Conservation (phyloP, 73 alveolate species). For the Stentor roeselii region DNA sequence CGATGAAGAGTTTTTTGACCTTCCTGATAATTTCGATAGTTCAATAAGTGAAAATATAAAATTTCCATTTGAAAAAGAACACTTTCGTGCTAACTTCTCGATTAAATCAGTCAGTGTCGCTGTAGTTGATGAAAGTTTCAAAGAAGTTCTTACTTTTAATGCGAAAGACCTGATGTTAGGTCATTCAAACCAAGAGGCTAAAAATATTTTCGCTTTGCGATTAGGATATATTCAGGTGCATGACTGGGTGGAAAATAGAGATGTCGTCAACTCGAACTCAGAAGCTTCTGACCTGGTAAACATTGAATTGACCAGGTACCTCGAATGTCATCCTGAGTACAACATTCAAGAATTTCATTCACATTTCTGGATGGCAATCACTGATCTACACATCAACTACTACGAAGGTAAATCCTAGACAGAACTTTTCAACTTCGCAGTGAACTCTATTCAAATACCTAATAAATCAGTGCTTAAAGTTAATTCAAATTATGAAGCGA, state of each 20-base stretch:
- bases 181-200: neutral
- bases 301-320: neutral
- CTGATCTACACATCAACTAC: neutral
- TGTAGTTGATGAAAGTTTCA: neutral
- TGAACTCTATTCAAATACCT: neutral
- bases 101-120: neutral
- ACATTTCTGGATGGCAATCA: neutral
- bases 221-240: neutral
- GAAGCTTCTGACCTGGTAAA: neutral
- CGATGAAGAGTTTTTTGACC: constrained; percentile 28
- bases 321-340: constrained; percentile 19
- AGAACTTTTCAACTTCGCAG: neutral
- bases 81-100: neutral
- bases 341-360: neutral
- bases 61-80: constrained; percentile 17
- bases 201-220: neutral
- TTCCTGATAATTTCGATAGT: neutral
- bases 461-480: neutral
- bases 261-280: neutral
- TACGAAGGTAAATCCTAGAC: neutral
- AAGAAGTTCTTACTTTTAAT: neutral
- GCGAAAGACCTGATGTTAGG: neutral
- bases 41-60: neutral
- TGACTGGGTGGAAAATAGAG: constrained; percentile 12
- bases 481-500: neutral